phyloP scores from a whole-genome alignment of 1,284 basidiomycete genomes.

The Cutaneotrichosporon sp. region DNA sequence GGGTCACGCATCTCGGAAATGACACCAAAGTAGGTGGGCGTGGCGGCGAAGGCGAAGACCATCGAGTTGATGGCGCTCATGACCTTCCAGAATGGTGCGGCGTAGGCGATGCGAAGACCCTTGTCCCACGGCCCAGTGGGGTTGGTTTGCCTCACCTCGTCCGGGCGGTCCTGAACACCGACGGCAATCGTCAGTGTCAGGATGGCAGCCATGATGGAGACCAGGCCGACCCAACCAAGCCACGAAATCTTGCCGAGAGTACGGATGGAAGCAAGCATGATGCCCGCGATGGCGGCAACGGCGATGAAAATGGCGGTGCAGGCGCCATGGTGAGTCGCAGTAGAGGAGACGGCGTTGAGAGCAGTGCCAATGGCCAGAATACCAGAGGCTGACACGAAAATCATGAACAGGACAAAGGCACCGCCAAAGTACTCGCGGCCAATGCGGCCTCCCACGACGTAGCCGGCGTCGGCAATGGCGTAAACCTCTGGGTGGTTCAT shows the following conservation, averaged over 20 bases:
- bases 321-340: constrained; percentile 25
- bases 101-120: constrained; percentile 20
- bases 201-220: constrained; percentile 37
- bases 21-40: constrained; percentile 21
- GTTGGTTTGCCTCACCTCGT: neutral
- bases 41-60: constrained; percentile 41
- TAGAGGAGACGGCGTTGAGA: constrained; percentile 43
- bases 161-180: constrained; percentile 40
- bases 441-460: constrained; percentile 13
- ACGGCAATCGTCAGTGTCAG: constrained; percentile 46
- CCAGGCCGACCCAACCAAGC: constrained; percentile 41
- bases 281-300: constrained; percentile 31
- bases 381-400: constrained; percentile 23
- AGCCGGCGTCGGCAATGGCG: constrained; percentile 30
- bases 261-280: constrained; percentile 35
- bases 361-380: constrained; percentile 43
- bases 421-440: constrained; percentile 14
- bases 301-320: constrained; percentile 44
- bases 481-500: constrained; percentile 34
- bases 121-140: constrained; percentile 21
- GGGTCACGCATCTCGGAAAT: constrained; percentile 36
- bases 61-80: constrained; percentile 41
- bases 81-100: constrained; percentile 34
- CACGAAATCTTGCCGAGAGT: constrained; percentile 44
- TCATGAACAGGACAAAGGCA: constrained; percentile 23